Evolutionary conservation across 1,284 basidiomycete species (phyloP), one percentile per base, ranked within the genome.

Genomic region (Moesziomyces parantarcticus): DNA sequence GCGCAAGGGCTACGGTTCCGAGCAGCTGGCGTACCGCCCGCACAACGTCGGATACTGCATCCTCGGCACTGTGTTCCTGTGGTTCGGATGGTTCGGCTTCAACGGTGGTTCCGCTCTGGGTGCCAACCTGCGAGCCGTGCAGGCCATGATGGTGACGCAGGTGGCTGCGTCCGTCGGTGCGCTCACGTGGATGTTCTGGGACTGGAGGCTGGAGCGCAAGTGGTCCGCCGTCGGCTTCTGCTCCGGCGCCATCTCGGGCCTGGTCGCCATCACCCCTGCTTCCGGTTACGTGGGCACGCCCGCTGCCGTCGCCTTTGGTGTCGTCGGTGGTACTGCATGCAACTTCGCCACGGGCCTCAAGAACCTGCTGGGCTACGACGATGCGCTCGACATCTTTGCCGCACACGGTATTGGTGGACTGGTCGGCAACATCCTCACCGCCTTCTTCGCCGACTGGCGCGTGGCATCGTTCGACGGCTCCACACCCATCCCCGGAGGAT

Each of bases 301-400:
- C 3, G 77, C 78, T 0, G 64, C 80, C 13, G 62, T 82, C 11
- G 79, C 77, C 23, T 79, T 82, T 49, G 80, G 96, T 53, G 88
- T 96, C 80, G 85, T 94, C 77, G 91, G 90, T 3, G 94, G 91
- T 26, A 90, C 91, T 0, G 85, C 89, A 1, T 94, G 92, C 87
- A 98, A 98, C 87, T 97, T 94, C 81, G 93, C 92, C 18, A 98
- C 95, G 21, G 92, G 94, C 84, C 88, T 98, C 86, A 98, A 97
- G 85, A 92, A 58, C 50, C 21, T 75, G 32, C 44, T 79, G 20
- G 79, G 81, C 90, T 76, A 78, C 68, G 81, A 83, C 39, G 82
- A 83, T 54, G 82, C 85, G 9, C 84, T 87, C 59, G 87, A 88
- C 80, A 85, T 97, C 84, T 97, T 96, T 76, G 93, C 94, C 4